phyloP scores from a whole-genome alignment of 768 basidiomycete genomes.

The Psilocybe azurescens region DNA sequence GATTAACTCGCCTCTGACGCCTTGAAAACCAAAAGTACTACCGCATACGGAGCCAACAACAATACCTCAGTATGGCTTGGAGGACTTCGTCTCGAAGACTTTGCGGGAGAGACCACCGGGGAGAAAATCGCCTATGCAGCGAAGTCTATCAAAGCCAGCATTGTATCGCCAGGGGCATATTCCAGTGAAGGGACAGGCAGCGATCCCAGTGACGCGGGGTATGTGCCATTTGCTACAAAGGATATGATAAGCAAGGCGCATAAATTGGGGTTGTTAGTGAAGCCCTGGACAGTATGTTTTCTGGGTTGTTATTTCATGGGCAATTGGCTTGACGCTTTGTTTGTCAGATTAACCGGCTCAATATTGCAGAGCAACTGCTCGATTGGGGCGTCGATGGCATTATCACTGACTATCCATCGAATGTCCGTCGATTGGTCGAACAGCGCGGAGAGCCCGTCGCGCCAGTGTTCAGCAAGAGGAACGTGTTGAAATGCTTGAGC shows the following conservation, averaged over 20 bases:
- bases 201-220: constrained; percentile 51
- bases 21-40: constrained; percentile 36
- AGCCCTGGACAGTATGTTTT: constrained; percentile 74
- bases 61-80: constrained; percentile 69
- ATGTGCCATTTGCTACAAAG: constrained; percentile 63
- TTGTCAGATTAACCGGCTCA: constrained; percentile 63
- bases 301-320: background rate
- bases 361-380: constrained; percentile 63
- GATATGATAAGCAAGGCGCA: constrained; percentile 76
- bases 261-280: constrained; percentile 61
- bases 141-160: constrained; percentile 61
- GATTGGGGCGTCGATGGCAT: constrained; percentile 74
- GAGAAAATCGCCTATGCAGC: constrained; percentile 74
- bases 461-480: constrained; percentile 60
- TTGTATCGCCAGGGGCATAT: constrained; percentile 66
- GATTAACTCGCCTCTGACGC: background rate
- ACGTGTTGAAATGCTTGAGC: constrained; percentile 66
- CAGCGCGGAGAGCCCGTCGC: constrained; percentile 58
- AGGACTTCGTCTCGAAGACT: constrained; percentile 65
- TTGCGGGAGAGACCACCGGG: constrained; percentile 63
- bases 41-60: constrained; percentile 44
- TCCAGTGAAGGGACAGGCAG: constrained; percentile 40
- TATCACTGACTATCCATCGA: constrained; percentile 76
- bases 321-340: background rate
- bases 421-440: constrained; percentile 60